Base-by-base conservation (phyloP, 768 basidiomycete species). In the Ephemerocybe angulata region DNA sequence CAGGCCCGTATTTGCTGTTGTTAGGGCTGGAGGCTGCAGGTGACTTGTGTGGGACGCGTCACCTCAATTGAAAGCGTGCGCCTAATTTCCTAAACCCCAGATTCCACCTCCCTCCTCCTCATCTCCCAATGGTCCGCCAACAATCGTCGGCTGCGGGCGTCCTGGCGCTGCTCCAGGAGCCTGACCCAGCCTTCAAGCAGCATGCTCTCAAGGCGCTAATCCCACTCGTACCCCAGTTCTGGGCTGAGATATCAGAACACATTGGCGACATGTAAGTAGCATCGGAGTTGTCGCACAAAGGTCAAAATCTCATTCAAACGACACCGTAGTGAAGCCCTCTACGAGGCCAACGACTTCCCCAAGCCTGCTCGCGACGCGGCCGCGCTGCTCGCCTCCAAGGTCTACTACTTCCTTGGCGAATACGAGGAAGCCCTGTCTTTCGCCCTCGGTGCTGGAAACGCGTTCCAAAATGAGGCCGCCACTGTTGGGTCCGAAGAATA, bases 211-310 rank as follows among this genome's bases (percentile, higher is more conserved):
- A 83, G 48, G 81, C 87, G 42, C 79, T 99, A 51, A 88, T 85
- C 64, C 74, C 82, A 15, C 82, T 98, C 42, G 93, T 98, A 6
- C 85, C 94, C 35, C 87, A 90, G 63, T 98, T 98, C 72, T 99
- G 97, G 97, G 88, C 96, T 44, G 97, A 99, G 78, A 96, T 98
- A 65, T 94, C 93, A 62, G 97, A 99, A 71, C 85, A 90, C 67
- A 87, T 98, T 63, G 82, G 88, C 30, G 75, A 85, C 56, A 93
- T 98, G 95, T 92, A 68, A 50, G 3, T 35, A 33, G 31, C 29
- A 19, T 12, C 29, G 13, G 29, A 63, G 91, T 76, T 5, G 47
- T 56, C 49, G 50, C 33, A 59, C 56, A 31, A 55, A 57, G 33
- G 42, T 52, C 47, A 25, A 52, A 50, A 19, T 33, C 55, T 53